Base-by-base conservation (phyloP, 129 eudicot genomes). In the Smallanthus sonchifolius region DNA sequence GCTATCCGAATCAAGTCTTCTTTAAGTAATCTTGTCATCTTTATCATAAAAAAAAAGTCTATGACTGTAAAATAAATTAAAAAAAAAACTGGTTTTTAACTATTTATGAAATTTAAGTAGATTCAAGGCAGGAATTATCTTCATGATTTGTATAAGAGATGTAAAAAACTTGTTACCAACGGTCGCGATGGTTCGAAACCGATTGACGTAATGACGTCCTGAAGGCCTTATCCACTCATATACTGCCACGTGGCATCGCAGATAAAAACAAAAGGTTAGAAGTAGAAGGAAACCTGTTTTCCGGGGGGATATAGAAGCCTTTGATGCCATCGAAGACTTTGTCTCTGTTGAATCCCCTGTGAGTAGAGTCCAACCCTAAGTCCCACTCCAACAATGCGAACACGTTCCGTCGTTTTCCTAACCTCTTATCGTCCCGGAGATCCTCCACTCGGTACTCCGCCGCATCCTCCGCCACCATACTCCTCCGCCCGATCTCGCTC, bases 241-340 rank as follows among this genome's bases (percentile, higher is more conserved):
- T 63, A 35, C 15, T 4, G 68, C 35, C 78, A 61, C 51, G 71
- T 74, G 64, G 34, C 38, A 8, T 17, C 0, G 9, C 19, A 56
- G 5, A 67, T 67, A n/a, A n/a, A n/a, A n/a, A n/a, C n/a, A n/a
- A 24, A 24, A 66, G 11, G 55, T 10, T 47, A 15, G 17, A 17
- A 16, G 2, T 47, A 15, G 17, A 17, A 16, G 2, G 5, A 61
- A 48, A 92, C 97, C 91, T 92, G 91, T 82, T 79, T 24, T 79
- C 79, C 0, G 96, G 96, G 35, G 83, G 77, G 79, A 92, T 81
- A 73, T 40, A 82, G 30, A 71, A 71, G 57, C 88, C 91, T 8
- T 81, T 82, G 76, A 92, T 39, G 54, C 96, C 96, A 79, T 79
- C 57, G 54, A 89, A 30, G 11, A 89, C 65, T n/a, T 36, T 65